These are phyloP conservation scores for Xylaria sp. DNA, from an alignment of 2,329 filamentous ascomycete species.

Conservation along the genomic window DNA sequence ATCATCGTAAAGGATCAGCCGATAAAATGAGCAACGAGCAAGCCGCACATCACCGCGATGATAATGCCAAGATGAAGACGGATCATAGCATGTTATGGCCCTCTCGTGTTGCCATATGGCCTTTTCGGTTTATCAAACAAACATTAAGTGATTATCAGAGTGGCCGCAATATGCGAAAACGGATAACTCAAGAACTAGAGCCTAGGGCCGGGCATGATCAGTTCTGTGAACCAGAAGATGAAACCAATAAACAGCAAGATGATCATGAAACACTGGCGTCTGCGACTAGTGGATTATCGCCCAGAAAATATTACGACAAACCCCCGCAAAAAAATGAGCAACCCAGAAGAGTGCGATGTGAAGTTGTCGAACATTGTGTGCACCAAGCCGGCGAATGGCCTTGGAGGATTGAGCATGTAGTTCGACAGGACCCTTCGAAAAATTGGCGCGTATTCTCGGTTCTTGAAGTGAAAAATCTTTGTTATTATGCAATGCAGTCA, in stretches of 20 bases:
- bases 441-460: not conserved
- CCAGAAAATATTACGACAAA: not conserved
- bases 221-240: not conserved
- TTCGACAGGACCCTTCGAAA: not conserved
- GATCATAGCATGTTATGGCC: not conserved
- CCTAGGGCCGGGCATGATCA: not conserved
- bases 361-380: conserved; percentile 1
- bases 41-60: not conserved
- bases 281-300: not conserved
- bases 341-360: not conserved
- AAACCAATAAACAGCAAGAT: conserved; percentile 10
- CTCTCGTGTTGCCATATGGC: not conserved
- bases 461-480: not conserved
- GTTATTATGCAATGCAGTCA: not conserved
- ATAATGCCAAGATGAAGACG: conserved; percentile 2
- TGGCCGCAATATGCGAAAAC: conserved; percentile 2
- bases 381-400: conserved; percentile 11
- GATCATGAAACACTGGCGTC: not conserved
- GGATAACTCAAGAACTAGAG: conserved; percentile 2
- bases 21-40: conserved; percentile 3
- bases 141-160: not conserved
- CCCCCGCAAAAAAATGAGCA: too few species aligned
- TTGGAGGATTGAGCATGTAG: not conserved
- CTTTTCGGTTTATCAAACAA: conserved; percentile 4
- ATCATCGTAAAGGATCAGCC: conserved; percentile 1